These are phyloP conservation scores for Umbelopsis sp. DNA, from an alignment of 371 early-diverging fungal species.

Conservation along the genomic window DNA sequence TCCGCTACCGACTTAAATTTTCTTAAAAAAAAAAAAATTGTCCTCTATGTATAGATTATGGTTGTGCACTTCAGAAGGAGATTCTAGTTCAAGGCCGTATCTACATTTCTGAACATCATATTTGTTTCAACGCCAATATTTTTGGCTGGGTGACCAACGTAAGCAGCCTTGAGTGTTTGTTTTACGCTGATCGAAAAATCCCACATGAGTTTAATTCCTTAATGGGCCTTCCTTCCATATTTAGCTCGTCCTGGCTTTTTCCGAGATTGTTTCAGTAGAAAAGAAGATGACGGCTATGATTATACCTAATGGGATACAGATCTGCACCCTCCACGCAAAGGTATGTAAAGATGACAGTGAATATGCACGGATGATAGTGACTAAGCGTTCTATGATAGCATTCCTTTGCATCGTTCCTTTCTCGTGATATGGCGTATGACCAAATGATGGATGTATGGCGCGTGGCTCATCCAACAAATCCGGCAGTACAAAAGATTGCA, in stretches of 20 bases:
- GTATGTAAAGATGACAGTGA: slow-evolving; percentile 26
- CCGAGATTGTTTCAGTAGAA: slow-evolving; percentile 78
- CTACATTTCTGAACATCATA: slow-evolving; percentile 74
- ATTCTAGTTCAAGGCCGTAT: slow-evolving; percentile 84
- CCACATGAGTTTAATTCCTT: slow-evolving; percentile 13
- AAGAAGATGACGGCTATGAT: slow-evolving; percentile 76
- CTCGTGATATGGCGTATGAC: slow-evolving; percentile 68
- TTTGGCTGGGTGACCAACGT: slow-evolving; percentile 87
- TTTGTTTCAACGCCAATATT: slow-evolving; percentile 88
- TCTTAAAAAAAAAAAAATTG: not conserved
- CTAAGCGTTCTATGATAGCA: slow-evolving; percentile 54
- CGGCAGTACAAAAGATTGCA: not conserved
- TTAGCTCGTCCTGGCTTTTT: slow-evolving; percentile 73
- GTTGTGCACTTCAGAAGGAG: slow-evolving; percentile 83
- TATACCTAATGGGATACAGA: slow-evolving; percentile 81
- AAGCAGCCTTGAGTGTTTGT: slow-evolving; percentile 22
- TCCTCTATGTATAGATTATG: slow-evolving; percentile 56
- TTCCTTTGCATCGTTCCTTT: slow-evolving; percentile 74
- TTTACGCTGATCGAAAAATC: not conserved
- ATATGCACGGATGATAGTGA: slow-evolving; percentile 1
- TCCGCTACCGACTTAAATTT: slow-evolving; percentile 13
- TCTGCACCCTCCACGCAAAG: slow-evolving; percentile 67
- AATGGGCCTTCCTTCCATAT: not conserved
- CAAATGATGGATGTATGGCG: slow-evolving; percentile 66
- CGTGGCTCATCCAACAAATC: slow-evolving; percentile 1